These are phyloP conservation scores for Chalciporus sphaerocephalus DNA, from an alignment of 768 basidiomycete genomes.

Conservation along the genomic window DNA sequence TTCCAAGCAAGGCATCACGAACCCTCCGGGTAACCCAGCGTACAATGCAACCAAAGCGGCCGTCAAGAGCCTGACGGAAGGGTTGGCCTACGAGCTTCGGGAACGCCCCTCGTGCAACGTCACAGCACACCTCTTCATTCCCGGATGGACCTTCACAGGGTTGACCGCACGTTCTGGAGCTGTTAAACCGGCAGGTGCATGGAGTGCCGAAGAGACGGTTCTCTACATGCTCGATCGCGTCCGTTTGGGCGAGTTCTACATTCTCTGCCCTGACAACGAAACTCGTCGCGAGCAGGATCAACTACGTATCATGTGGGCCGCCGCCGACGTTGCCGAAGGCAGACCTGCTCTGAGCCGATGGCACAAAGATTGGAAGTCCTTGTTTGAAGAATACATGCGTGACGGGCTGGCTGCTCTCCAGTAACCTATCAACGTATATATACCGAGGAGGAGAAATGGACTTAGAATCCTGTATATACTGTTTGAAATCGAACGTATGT, in stretches of 20 bases:
- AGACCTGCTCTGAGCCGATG: constrained; percentile 84
- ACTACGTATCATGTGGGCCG: constrained; percentile 84
- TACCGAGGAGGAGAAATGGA: neutral
- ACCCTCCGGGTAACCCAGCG: constrained; percentile 88
- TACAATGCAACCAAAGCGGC: constrained; percentile 78
- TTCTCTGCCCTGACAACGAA: constrained; percentile 92
- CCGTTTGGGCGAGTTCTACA: constrained; percentile 84
- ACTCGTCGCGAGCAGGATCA: constrained; percentile 77
- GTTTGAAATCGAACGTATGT: neutral
- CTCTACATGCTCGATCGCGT: constrained; percentile 81
- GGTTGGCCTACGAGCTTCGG: constrained; percentile 65
- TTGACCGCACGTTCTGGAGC: constrained; percentile 47
- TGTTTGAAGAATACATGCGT: constrained; percentile 73
- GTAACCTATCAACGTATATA: constrained; percentile 4
- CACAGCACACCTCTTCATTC: constrained; percentile 89
- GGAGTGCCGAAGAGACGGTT: constrained; percentile 88
- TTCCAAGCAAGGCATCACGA: constrained; percentile 94
- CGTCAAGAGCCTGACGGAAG: constrained; percentile 68
- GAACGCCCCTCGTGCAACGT: constrained; percentile 59
- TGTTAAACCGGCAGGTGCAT: constrained; percentile 79
- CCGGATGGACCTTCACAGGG: constrained; percentile 84
- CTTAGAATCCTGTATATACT: neutral
- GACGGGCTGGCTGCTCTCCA: constrained; percentile 46
- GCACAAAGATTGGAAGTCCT: constrained; percentile 75
- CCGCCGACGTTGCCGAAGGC: constrained; percentile 80